Conservation (phyloP, 2,329 filamentous ascomycete species). For the Aspergillus sergii region DNA sequence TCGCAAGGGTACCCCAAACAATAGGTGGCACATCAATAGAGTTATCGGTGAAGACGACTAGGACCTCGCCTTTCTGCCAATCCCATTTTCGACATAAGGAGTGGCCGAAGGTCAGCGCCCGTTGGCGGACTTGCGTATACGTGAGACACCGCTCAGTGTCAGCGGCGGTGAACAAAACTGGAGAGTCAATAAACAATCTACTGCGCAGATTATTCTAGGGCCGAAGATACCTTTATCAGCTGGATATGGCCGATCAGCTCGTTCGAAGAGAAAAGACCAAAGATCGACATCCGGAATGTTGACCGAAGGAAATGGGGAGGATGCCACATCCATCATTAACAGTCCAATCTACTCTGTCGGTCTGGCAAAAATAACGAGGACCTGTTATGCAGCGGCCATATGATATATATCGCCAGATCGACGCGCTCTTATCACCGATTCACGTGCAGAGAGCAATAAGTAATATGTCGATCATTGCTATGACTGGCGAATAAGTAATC, state of each 20-base stretch:
- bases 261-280: constrained; percentile 22
- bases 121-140: constrained; percentile 13
- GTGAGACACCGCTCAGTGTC: constrained; percentile 10
- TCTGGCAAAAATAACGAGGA: not conserved
- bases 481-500: not conserved
- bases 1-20: constrained; percentile 24
- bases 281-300: constrained; percentile 18
- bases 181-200: not conserved
- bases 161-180: constrained; percentile 11
- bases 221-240: constrained; percentile 8
- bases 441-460: not conserved
- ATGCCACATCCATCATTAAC: not conserved
- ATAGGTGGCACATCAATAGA: constrained; percentile 15
- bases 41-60: constrained; percentile 21
- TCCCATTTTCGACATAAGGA: constrained; percentile 15
- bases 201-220: not conserved
- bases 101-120: constrained; percentile 15
- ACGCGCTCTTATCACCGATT: not conserved
- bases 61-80: constrained; percentile 25
- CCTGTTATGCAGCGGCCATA: not conserved
- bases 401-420: not conserved
- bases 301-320: constrained; percentile 14
- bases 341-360: not conserved
- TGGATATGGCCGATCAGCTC: constrained; percentile 10
- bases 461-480: not conserved